Evolutionary conservation across 371 early-diverging fungal species (phyloP).

Genomic region (Paraphysoderma sedebokerense): DNA sequence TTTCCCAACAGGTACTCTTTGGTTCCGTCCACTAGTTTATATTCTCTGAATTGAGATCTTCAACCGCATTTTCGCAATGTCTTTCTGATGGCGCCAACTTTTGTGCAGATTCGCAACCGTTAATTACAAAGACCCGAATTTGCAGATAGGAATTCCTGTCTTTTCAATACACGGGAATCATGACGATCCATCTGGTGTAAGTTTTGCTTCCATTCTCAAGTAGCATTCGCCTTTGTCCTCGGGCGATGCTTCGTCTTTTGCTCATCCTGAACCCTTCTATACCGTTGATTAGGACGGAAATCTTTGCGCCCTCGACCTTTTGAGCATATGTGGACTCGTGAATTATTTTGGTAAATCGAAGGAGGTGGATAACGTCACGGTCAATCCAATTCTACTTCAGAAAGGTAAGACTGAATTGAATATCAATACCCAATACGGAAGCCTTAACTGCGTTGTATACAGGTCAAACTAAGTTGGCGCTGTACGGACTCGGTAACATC

Average conservation of each 20-base stretch:
- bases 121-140: slow-evolving; percentile 80
- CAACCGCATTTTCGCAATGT: neutral
- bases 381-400: slow-evolving; percentile 65
- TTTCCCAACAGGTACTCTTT: slow-evolving; percentile 30
- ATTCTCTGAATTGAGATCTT: neutral
- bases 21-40: neutral
- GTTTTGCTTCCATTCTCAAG: neutral
- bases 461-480: slow-evolving; percentile 58
- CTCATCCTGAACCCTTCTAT: neutral
- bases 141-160: slow-evolving; percentile 76
- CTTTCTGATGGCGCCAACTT: neutral
- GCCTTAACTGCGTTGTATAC: too few relatives aligned
- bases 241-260: neutral
- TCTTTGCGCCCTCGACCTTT: slow-evolving; percentile 71
- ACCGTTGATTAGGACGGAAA: slow-evolving; percentile 35
- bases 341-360: slow-evolving; percentile 88
- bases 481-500: slow-evolving; percentile 93
- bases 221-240: neutral
- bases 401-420: slow-evolving; percentile 70
- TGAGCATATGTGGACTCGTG: slow-evolving; percentile 66
- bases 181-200: slow-evolving; percentile 90
- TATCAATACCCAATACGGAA: too few relatives aligned
- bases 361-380: slow-evolving; percentile 51
- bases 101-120: slow-evolving; percentile 28
- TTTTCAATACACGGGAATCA: slow-evolving; percentile 99